Percentiles rank a stretch among this genome's conserved stretches.
Conservation (phyloP, 78 protist species). For the Tieghemostelium lacteum region DNA sequence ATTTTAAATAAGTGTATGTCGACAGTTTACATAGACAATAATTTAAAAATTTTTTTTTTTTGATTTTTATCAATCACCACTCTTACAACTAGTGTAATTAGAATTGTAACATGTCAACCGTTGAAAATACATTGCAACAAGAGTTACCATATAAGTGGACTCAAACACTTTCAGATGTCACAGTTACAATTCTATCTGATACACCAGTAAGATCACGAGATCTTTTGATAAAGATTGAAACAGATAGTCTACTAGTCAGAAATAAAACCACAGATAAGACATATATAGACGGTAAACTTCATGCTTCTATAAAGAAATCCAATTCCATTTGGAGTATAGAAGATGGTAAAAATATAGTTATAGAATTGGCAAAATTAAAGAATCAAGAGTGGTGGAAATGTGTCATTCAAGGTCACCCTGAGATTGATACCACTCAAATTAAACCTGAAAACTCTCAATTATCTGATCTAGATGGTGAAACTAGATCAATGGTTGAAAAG, state of each 20-base stretch:
- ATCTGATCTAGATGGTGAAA: constrained; percentile 68
- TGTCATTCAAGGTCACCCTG: constrained; percentile 34
- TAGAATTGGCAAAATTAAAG: constrained; percentile 37
- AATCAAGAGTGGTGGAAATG: constrained; percentile 60
- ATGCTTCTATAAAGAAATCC: constrained; percentile 26
- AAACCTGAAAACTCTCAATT: constrained; percentile 46
- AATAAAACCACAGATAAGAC: constrained; percentile 5
- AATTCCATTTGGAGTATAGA: constrained; percentile 55
- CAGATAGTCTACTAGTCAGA: constrained; percentile 6
- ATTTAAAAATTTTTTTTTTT: too few species aligned
- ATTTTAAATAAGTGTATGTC: too few species aligned
- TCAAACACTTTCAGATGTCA: constrained; percentile 43
- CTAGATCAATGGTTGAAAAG: constrained; percentile 68
- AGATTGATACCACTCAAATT: constrained; percentile 44
- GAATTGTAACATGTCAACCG: too few species aligned
- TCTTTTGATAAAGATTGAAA: constrained; percentile 3
- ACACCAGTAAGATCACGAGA: constrained; percentile 33
- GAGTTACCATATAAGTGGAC: constrained; percentile 33
- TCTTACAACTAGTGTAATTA: too few species aligned
- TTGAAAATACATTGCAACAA: too few species aligned
- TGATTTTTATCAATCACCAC: too few species aligned
- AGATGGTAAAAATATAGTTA: constrained; percentile 25
- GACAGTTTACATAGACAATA: too few species aligned
- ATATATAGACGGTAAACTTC: constrained; percentile 40
- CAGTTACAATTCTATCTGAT: constrained; percentile 21